Evolutionary conservation across 2,329 filamentous ascomycete species (phyloP).

Genomic region (Stachybotrys chlorohalonatus): DNA sequence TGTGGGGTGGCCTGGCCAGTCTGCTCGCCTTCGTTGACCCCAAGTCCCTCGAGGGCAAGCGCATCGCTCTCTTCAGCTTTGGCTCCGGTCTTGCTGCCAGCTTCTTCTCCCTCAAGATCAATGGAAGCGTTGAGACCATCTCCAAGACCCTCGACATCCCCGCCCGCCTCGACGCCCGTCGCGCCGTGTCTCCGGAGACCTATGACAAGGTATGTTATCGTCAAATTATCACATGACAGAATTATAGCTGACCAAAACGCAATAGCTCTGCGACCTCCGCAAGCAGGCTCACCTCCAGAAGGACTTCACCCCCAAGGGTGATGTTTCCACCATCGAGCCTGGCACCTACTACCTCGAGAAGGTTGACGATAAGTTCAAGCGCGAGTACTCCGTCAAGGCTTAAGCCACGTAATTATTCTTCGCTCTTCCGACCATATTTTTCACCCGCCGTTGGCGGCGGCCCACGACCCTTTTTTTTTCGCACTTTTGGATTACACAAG

Average conservation of each 20-base stretch:
- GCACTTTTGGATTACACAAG: background rate
- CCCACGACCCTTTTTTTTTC: background rate
- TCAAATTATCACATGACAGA: background rate
- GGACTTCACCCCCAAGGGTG: constrained; percentile 62
- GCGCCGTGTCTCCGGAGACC: constrained; percentile 57
- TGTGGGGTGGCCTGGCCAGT: constrained; percentile 68
- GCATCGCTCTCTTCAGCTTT: constrained; percentile 70
- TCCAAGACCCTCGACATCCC: constrained; percentile 61
- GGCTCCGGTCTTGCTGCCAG: constrained; percentile 65
- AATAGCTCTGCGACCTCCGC: constrained; percentile 67
- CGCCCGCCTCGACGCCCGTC: constrained; percentile 56
- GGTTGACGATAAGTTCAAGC: constrained; percentile 80
- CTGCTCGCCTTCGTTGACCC: constrained; percentile 56
- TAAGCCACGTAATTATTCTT: constrained; percentile 26
- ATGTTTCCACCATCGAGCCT: constrained; percentile 52
- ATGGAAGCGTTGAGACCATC: constrained; percentile 60
- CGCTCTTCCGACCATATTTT: background rate
- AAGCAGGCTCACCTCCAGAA: constrained; percentile 80
- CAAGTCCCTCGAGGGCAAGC: constrained; percentile 59
- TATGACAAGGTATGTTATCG: constrained; percentile 53
- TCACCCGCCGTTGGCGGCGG: too few relatives aligned
- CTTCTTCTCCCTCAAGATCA: constrained; percentile 66
- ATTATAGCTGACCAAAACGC: constrained; percentile 11
- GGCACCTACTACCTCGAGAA: constrained; percentile 73
- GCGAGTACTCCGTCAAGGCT: constrained; percentile 67